These are phyloP conservation scores for Trifolium pratense DNA, from an alignment of 306 rosid genomes.

Conservation along the genomic window DNA sequence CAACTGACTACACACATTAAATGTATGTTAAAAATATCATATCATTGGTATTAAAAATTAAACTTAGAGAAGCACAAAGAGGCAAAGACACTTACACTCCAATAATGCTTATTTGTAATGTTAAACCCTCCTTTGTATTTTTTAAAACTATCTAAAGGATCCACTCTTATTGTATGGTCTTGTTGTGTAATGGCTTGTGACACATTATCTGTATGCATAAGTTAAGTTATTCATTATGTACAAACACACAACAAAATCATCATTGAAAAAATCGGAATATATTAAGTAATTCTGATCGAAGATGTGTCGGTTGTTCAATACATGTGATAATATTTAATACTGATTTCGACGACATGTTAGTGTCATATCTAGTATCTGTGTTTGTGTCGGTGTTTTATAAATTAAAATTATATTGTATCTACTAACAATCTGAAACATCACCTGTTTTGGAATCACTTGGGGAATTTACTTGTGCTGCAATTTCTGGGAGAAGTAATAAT, in stretches of 20 bases:
- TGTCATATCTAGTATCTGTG: too few species aligned
- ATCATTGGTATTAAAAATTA: conserved; percentile 2
- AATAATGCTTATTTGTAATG: conserved; percentile 77
- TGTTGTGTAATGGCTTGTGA: conserved; percentile 31
- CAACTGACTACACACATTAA: conserved; percentile 61
- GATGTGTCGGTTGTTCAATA: too few species aligned
- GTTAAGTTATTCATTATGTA: too few species aligned
- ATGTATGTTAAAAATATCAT: conserved; percentile 11
- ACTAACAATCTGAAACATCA: conserved; percentile 13
- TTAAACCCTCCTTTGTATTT: conserved; percentile 74
- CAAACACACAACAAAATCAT: too few species aligned
- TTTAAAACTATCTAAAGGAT: conserved; percentile 61
- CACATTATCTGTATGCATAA: conserved; percentile 35
- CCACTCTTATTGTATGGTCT: conserved; percentile 62
- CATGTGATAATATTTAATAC: too few species aligned
- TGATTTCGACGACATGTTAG: too few species aligned
- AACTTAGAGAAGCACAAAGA: not conserved
- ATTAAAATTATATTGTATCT: not conserved
- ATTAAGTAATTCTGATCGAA: too few species aligned
- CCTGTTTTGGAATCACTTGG: conserved; percentile 29
- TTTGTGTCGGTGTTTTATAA: too few species aligned
- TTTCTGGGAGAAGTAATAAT: conserved; percentile 39
- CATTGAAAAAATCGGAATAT: too few species aligned
- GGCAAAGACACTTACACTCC: conserved; percentile 62
- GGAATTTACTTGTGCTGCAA: conserved; percentile 39